Evolutionary conservation across 495 filamentous ascomycete genomes (phyloP).

Genomic region (Talaromyces thailandensis): DNA sequence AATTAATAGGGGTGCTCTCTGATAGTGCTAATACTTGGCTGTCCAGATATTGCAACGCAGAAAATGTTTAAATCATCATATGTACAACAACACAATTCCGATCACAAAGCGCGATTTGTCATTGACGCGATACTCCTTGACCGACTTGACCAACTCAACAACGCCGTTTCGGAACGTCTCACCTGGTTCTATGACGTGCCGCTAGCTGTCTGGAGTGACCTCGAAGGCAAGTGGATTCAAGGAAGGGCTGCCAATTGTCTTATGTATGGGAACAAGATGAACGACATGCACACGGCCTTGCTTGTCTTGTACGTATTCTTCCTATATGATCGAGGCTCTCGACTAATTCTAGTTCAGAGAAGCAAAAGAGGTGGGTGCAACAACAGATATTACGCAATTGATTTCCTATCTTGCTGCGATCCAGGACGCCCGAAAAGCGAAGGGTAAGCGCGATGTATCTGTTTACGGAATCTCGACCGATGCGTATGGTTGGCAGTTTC

Average conservation of each 20-base stretch:
- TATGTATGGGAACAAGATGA: neutral
- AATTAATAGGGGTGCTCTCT: no score
- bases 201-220: neutral
- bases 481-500: neutral
- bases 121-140: neutral
- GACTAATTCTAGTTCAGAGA: neutral
- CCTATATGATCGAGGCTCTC: neutral
- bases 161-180: neutral
- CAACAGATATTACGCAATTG: constrained; percentile 2
- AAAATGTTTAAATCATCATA: neutral
- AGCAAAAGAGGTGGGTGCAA: neutral
- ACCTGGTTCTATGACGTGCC: neutral
- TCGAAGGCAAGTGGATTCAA: neutral
- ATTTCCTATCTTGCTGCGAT: constrained; percentile 6
- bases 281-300: neutral
- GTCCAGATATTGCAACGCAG: neutral
- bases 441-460: neutral
- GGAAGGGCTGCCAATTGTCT: neutral
- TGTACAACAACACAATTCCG: no score
- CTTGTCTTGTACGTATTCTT: constrained; percentile 1
- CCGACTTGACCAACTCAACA: neutral
- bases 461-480: neutral
- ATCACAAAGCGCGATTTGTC: neutral
- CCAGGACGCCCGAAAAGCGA: neutral
- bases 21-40: neutral